Evolutionary conservation across 495 filamentous ascomycete species (phyloP).

Genomic region (Aspergillus bertholletiae): DNA sequence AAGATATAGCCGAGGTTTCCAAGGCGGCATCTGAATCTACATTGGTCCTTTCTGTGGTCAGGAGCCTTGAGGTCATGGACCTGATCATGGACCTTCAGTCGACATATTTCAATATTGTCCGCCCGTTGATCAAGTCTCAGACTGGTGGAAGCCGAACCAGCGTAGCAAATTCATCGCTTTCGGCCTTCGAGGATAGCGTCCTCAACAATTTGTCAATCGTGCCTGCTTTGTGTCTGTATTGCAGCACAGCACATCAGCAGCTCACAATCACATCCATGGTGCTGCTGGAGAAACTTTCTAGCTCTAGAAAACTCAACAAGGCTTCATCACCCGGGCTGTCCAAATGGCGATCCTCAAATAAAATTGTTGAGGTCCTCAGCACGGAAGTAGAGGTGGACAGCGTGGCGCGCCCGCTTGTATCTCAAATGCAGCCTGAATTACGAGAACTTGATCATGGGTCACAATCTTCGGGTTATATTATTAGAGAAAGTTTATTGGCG

Average conservation of each 20-base stretch:
- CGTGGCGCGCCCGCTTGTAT: conserved; percentile 62
- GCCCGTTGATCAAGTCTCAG: conserved; percentile 65
- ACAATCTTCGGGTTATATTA: conserved; percentile 62
- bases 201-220: conserved; percentile 73
- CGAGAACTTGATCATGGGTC: conserved; percentile 63
- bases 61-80: conserved; percentile 75
- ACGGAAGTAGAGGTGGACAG: conserved; percentile 64
- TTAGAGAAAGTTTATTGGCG: conserved; percentile 74
- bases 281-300: conserved; percentile 78
- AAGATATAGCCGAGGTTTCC: conserved; percentile 64
- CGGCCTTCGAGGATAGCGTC: conserved; percentile 88
- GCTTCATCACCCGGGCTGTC: conserved; percentile 39
- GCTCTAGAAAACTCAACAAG: conserved; percentile 70
- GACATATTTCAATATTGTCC: conserved; percentile 84
- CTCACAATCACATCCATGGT: conserved; percentile 73
- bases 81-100: conserved; percentile 79
- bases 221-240: conserved; percentile 76
- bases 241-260: conserved; percentile 70
- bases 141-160: conserved; percentile 36
- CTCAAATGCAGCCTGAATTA: conserved; percentile 57
- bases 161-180: conserved; percentile 68
- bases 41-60: conserved; percentile 66
- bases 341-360: conserved; percentile 62
- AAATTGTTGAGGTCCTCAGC: conserved; percentile 75
- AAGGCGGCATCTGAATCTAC: conserved; percentile 67